phyloP scores from a whole-genome alignment of 2,329 filamentous ascomycete species.

The Aspergillus aculeatinus region DNA sequence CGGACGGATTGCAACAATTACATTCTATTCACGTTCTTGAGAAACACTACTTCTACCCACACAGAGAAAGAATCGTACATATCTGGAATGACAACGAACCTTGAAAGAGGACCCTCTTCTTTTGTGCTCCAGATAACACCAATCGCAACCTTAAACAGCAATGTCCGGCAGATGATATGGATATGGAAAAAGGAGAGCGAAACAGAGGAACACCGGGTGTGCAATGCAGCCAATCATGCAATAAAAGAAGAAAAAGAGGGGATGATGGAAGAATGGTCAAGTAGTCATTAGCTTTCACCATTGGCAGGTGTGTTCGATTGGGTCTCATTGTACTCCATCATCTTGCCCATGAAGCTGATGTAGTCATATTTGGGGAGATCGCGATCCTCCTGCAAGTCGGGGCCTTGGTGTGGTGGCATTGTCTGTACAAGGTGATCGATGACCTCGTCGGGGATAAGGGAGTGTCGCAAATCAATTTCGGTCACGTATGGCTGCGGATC shows the following conservation, averaged over 20 bases:
- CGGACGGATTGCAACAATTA: background rate
- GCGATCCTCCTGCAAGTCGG: constrained; percentile 81
- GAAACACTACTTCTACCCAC: background rate
- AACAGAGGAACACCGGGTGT: constrained; percentile 10
- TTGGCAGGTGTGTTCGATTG: constrained; percentile 23
- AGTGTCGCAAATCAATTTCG: constrained; percentile 93
- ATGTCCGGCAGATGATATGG: constrained; percentile 11
- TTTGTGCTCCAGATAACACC: constrained; percentile 28
- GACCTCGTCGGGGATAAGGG: constrained; percentile 91
- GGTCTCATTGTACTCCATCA: constrained; percentile 55
- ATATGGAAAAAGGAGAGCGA: constrained; percentile 12
- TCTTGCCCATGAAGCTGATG: constrained; percentile 91
- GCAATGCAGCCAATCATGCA: constrained; percentile 6
- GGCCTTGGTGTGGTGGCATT: constrained; percentile 80
- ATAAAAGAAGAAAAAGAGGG: constrained; percentile 6
- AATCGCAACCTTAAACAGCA: constrained; percentile 16
- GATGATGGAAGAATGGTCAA: constrained; percentile 15
- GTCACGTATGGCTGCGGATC: constrained; percentile 77
- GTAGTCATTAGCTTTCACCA: constrained; percentile 21
- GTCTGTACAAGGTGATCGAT: constrained; percentile 88
- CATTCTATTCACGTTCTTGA: background rate
- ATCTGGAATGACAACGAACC: constrained; percentile 2
- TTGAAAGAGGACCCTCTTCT: constrained; percentile 14
- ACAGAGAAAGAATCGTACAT: background rate
- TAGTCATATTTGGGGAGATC: constrained; percentile 91